These are phyloP conservation scores for Prunella vulgaris DNA, from an alignment of 257 asterid species.

Conservation along the genomic window DNA sequence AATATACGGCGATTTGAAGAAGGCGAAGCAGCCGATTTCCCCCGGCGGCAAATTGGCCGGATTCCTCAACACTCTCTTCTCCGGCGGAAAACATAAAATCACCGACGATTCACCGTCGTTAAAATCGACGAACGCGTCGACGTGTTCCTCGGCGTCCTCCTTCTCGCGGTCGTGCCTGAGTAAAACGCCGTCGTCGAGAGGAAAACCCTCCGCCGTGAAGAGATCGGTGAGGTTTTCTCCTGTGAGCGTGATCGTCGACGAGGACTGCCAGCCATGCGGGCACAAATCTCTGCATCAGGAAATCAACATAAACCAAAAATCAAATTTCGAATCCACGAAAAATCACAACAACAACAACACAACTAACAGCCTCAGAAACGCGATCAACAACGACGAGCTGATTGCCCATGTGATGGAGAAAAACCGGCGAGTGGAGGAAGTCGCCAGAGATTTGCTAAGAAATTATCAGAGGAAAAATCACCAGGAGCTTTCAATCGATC, in stretches of 20 bases:
- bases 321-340: constrained; percentile 17
- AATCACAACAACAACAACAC: background rate
- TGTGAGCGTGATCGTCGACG: constrained; percentile 67
- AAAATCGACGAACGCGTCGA: constrained; percentile 44
- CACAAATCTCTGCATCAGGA: constrained; percentile 41
- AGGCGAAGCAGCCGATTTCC: constrained; percentile 81
- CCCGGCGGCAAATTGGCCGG: constrained; percentile 79
- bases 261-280: constrained; percentile 60
- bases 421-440: constrained; percentile 61
- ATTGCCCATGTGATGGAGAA: constrained; percentile 52
- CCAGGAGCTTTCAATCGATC: constrained; percentile 12
- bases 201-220: constrained; percentile 55
- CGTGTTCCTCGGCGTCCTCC: constrained; percentile 84
- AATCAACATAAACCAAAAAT: constrained; percentile 1
- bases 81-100: constrained; percentile 50
- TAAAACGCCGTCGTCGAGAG: constrained; percentile 70
- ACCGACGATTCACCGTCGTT: constrained; percentile 29
- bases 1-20: constrained; percentile 75
- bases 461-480: constrained; percentile 51
- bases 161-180: constrained; percentile 86
- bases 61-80: constrained; percentile 68
- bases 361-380: constrained; percentile 7
- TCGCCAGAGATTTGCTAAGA: constrained; percentile 52
- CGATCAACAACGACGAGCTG: constrained; percentile 35
- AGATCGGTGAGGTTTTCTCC: constrained; percentile 79